Evolutionary conservation across 495 filamentous ascomycete species (phyloP), one percentile per base, ranked within the genome.

Genomic region (Talaromyces nanjingensis): DNA sequence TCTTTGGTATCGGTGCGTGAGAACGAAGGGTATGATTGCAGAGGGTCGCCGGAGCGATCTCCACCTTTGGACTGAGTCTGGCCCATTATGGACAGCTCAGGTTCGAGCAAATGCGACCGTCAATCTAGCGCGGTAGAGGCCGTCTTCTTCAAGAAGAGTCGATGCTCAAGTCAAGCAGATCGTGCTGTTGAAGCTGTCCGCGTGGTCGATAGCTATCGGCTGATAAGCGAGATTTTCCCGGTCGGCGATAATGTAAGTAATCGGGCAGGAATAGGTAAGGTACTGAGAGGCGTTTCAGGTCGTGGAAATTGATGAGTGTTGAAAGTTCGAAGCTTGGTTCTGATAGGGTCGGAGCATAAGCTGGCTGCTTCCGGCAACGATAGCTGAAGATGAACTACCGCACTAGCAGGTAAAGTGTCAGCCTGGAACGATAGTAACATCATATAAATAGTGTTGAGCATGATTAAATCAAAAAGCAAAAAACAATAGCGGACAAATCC

Each of bases 1-100:
- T 97, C 96, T 75, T 92, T 92, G 45, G 94, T 98, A 74, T 98
- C 94, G 24, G 93, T 90, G 71, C 90, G 91, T 73, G 88, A 89
- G 74, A 98, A 92, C 24, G 94, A 96, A 39, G 93, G 91, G 76
- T 91, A 94, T 27, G 89, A 88, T 73, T 89, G 87, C 62, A 93
- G 76, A 64, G 78, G 72, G 66, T 87, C 84, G 64, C 77, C 74
- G 66, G 74, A 76, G 70, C 79, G 78, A 65, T 78, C 85, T 69
- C 84, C 83, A 71, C 80, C 79, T 79, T 94, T 97, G 72, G 93
- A 98, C 74, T 86, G 83, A 81, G 91, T 87, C 80, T 97, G 96
- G 77, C 93, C 93, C 93, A 98, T 98, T 59, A 65, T 79, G 54
- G 62, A 62, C 25, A 64, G 65, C 42, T n/a, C 58, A 60, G 63